Conservation (phyloP, 768 basidiomycete species). For the Myochromella boudieri region DNA sequence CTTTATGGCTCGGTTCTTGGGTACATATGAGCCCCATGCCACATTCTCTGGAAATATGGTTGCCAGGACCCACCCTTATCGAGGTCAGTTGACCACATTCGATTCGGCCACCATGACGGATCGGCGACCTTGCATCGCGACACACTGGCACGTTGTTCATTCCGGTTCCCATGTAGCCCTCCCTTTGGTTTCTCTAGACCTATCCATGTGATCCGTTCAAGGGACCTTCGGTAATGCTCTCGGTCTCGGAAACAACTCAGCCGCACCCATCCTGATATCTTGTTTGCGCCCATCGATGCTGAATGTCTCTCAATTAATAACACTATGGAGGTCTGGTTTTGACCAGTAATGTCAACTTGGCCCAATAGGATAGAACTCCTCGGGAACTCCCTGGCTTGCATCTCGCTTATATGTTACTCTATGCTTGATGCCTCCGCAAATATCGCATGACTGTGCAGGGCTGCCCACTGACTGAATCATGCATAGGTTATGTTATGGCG, state of each 20-base stretch:
- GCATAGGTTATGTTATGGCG: neutral
- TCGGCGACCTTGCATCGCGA: neutral
- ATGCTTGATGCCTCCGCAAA: too few relatives aligned
- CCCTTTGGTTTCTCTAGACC: neutral
- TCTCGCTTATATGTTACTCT: too few relatives aligned
- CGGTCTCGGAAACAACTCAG: neutral
- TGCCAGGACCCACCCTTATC: neutral
- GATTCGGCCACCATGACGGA: neutral
- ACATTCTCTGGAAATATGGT: too few relatives aligned
- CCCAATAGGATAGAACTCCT: too few relatives aligned
- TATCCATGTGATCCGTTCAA: slow-evolving; percentile 8
- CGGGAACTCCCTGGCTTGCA: too few relatives aligned
- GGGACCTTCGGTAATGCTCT: neutral
- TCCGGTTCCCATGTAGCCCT: neutral
- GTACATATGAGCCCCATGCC: too few relatives aligned
- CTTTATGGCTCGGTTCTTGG: too few relatives aligned
- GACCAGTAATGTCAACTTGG: too few relatives aligned
- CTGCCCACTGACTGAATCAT: neutral
- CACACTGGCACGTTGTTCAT: neutral
- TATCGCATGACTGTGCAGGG: too few relatives aligned
- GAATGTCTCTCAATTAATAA: neutral
- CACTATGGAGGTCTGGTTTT: too few relatives aligned
- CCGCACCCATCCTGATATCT: neutral
- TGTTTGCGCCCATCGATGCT: neutral
- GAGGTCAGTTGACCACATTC: neutral